phyloP scores from a whole-genome alignment of 306 rosid species.

The Abrus pulchellus region DNA sequence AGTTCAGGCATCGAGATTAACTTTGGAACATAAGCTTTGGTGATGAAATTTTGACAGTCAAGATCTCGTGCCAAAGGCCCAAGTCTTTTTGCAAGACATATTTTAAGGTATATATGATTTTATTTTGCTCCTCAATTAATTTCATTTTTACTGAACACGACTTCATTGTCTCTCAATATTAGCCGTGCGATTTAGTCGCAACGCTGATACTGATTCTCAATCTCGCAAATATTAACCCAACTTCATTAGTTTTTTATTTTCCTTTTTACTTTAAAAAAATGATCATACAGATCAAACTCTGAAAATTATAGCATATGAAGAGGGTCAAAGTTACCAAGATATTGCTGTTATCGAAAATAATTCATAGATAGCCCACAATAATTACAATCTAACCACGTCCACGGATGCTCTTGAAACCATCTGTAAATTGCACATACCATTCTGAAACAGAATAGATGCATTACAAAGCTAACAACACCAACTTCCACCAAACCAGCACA shows the following conservation, averaged over 20 bases:
- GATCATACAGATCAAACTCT: neutral
- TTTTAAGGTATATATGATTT: neutral
- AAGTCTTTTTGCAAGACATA: neutral
- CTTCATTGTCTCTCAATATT: neutral
- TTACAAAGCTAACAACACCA: conserved; percentile 59
- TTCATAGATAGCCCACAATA: conserved; percentile 30
- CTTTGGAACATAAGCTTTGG: neutral
- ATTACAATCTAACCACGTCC: conserved; percentile 55
- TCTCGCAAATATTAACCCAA: neutral
- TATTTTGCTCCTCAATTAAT: neutral
- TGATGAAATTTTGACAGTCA: neutral
- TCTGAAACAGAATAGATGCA: conserved; percentile 52
- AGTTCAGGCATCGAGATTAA: neutral
- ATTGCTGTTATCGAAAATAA: neutral
- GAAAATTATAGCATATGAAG: neutral
- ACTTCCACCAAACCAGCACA: conserved; percentile 65
- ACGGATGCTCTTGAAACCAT: conserved; percentile 48
- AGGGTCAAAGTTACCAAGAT: neutral
- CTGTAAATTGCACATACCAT: conserved; percentile 55
- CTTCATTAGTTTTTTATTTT: too few relatives aligned
- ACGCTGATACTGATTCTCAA: neutral
- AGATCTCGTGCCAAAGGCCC: neutral
- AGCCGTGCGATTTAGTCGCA: neutral
- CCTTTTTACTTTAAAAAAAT: neutral
- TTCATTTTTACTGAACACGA: neutral